These are phyloP conservation scores for Hypoxylon sp. DNA, from an alignment of 2,329 filamentous ascomycete species.

Conservation along the genomic window DNA sequence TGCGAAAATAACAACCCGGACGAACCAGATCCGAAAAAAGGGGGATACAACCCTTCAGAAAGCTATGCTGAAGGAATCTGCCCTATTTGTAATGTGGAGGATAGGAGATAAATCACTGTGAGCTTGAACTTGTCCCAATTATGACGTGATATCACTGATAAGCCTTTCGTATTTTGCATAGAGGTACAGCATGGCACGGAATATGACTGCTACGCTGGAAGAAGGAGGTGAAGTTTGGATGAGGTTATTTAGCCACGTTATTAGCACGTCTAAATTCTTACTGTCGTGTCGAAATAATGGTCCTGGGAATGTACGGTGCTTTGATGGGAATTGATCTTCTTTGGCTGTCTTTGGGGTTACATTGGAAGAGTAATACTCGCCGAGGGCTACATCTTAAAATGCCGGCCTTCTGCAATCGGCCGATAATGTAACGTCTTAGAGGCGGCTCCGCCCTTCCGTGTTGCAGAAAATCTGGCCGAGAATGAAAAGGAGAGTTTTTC, in stretches of 20 bases:
- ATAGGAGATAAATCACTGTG: constrained; percentile 14
- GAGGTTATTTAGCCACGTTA: not conserved
- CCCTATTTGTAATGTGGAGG: constrained; percentile 20
- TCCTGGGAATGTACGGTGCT: not conserved
- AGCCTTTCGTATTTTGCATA: not conserved
- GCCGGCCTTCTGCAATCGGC: constrained; percentile 5
- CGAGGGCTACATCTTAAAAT: not conserved
- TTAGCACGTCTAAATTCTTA: not conserved
- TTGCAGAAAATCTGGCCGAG: constrained; percentile 5
- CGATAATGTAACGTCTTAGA: constrained; percentile 2
- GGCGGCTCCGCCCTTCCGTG: not conserved
- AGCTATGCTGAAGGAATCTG: constrained; percentile 9
- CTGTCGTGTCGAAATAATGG: too few species aligned
- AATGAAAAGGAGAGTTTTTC: not conserved
- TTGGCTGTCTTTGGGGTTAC: not conserved
- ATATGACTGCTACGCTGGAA: not conserved
- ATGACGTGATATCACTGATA: not conserved
- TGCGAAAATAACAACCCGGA: constrained; percentile 1
- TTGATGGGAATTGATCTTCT: not conserved
- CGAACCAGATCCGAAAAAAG: not conserved
- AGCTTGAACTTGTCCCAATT: not conserved
- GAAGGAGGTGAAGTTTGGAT: not conserved
- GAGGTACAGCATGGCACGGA: not conserved
- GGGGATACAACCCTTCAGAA: not conserved
- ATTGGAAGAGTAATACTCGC: not conserved